phyloP scores from a whole-genome alignment of 1,284 basidiomycete species.

The Apiotrichum mycotoxinovorans region DNA sequence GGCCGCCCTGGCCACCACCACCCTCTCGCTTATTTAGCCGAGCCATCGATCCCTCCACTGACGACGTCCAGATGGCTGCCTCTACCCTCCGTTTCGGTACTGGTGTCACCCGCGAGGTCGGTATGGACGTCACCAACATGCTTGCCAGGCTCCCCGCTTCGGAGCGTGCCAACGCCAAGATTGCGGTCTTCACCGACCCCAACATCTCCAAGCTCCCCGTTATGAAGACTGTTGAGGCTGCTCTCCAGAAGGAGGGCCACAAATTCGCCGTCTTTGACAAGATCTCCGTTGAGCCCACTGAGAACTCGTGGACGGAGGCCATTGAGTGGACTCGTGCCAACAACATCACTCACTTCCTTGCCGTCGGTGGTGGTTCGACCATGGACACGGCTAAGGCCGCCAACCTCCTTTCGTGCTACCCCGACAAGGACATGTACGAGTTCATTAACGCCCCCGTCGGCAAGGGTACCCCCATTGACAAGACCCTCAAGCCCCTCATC shows the following conservation, averaged over 20 bases:
- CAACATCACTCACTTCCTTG: slow-evolving; percentile 90
- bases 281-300: slow-evolving; percentile 86
- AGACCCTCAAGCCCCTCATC: slow-evolving; percentile 76
- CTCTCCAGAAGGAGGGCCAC: slow-evolving; percentile 37
- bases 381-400: slow-evolving; percentile 96
- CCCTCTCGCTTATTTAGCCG: neutral
- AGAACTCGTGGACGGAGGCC: slow-evolving; percentile 64
- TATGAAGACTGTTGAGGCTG: slow-evolving; percentile 62
- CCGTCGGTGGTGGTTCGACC: slow-evolving; percentile 90
- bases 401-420: slow-evolving; percentile 76
- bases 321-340: slow-evolving; percentile 81
- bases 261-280: slow-evolving; percentile 79
- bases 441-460: slow-evolving; percentile 97
- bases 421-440: slow-evolving; percentile 85
- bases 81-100: slow-evolving; percentile 85
- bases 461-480: slow-evolving; percentile 78
- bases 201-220: slow-evolving; percentile 76
- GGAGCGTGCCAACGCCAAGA: slow-evolving; percentile 54
- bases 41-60: neutral
- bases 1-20: neutral
- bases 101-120: slow-evolving; percentile 84
- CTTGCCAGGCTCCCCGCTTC: slow-evolving; percentile 30
- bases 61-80: slow-evolving; percentile 67
- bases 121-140: slow-evolving; percentile 50
- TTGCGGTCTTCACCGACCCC: slow-evolving; percentile 89